Base-by-base conservation (phyloP, 192 early-diverging fungal genomes). In the Mortierella hygrophila region DNA sequence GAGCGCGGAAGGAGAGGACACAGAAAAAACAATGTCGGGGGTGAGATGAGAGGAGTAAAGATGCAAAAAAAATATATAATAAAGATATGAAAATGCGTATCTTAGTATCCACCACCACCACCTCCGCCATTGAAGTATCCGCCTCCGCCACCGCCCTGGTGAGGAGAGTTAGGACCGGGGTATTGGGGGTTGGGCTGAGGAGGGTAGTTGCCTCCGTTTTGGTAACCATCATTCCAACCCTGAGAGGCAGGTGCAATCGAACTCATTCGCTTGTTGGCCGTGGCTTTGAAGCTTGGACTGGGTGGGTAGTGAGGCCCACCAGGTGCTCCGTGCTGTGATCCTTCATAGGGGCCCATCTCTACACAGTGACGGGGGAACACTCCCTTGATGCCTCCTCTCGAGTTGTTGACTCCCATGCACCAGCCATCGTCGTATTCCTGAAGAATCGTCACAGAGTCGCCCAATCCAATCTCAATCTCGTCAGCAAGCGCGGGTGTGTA, bases 391-490 rank as follows among this genome's bases (percentile, higher is more conserved):
- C 88, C 83, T 4, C 82, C 88, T 18, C 87, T 88, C n/a, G 90
- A 82, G 54, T 90, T 78, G 72, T 93, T 93, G 26, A 90, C 72
- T 41, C 90, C 92, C 60, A 88, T 85, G 74, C 90, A 90, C 92
- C 92, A 93, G 15, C 92, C 92, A 83, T 93, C 92, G 77, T 93
- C 92, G 69, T 90, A 93, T 68, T 90, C 90, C 44, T 85, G 83
- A 20, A 91, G 68, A 35, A 93, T 87, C 9, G 90, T 88, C 40
- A 93, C 88, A 10, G 89, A 89, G 42, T 93, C 92, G 21, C 91
- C 90, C 21, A 75, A 68, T 73, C 89, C 86, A 65, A 93, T 88
- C 76, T 90, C 90, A 55, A 93, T 85, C 79, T 93, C 92, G 70
- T 93, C 92, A 29, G 87, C 88, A 32, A 93, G 60, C 5, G 91